These are phyloP conservation scores for Dorcoceras hygrometricum DNA, from an alignment of 257 asterid species.

Conservation along the genomic window DNA sequence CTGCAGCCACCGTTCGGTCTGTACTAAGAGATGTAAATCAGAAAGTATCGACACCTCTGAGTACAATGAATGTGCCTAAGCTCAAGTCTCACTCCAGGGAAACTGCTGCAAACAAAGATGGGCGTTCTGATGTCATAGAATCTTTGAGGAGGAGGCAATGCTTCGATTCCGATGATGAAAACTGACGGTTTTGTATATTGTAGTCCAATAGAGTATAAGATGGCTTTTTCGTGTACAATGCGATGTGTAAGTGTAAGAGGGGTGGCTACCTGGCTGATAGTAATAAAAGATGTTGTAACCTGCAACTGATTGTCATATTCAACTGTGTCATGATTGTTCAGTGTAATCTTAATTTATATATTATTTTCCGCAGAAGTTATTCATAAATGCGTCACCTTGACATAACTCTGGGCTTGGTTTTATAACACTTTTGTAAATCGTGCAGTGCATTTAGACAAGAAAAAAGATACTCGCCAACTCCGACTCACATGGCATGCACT, in stretches of 20 bases:
- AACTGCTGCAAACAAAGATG: constrained; percentile 32
- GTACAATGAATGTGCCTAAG: constrained; percentile 76
- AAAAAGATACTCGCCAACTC: too few relatives aligned
- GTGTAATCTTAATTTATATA: background rate
- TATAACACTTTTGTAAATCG: background rate
- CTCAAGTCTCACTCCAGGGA: constrained; percentile 42
- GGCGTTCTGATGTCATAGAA: constrained; percentile 55
- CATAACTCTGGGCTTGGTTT: background rate
- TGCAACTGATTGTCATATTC: background rate
- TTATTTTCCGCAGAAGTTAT: too few relatives aligned
- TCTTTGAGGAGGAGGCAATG: constrained; percentile 71
- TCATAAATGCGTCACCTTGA: background rate
- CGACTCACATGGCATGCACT: too few relatives aligned
- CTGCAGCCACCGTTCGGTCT: constrained; percentile 58
- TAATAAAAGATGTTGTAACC: background rate
- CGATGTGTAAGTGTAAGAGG: background rate
- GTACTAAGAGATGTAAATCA: constrained; percentile 71
- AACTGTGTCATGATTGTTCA: background rate
- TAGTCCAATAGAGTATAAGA: background rate
- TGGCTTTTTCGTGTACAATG: background rate
- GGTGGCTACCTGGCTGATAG: background rate
- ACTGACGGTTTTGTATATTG: constrained; percentile 23
- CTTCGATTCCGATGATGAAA: constrained; percentile 77
- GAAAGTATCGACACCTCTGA: constrained; percentile 60
- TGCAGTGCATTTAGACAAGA: background rate